phyloP scores from a whole-genome alignment of 208 protist species.

The Crithidia fasciculata region DNA sequence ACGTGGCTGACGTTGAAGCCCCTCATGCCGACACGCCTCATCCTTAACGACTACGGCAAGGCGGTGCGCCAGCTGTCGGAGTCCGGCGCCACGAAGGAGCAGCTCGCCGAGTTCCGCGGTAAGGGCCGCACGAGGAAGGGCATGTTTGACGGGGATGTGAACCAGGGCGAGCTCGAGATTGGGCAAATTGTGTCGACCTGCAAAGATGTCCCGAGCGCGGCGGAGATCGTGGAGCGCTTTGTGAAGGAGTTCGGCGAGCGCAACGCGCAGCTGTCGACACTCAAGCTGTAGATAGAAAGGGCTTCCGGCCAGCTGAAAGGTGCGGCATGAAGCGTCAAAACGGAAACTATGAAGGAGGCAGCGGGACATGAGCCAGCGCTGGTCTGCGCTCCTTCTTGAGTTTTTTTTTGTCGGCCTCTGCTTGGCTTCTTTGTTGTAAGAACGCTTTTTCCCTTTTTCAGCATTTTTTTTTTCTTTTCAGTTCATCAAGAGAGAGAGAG shows the following conservation, averaged over 20 bases:
- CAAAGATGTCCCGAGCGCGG: constrained; percentile 46
- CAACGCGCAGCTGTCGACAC: constrained; percentile 21
- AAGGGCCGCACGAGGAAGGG: constrained; percentile 50
- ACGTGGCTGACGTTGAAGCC: constrained; percentile 77
- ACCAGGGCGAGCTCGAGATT: constrained; percentile 68
- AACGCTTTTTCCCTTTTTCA: neutral
- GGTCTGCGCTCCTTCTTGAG: too few relatives aligned
- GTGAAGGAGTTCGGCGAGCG: constrained; percentile 59
- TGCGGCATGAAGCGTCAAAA: too few relatives aligned
- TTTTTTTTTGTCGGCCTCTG: neutral
- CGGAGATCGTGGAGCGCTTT: constrained; percentile 52
- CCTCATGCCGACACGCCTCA: constrained; percentile 59
- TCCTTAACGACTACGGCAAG: constrained; percentile 68
- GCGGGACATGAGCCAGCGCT: too few relatives aligned
- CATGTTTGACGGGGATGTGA: constrained; percentile 66
- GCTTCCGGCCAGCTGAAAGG: too few relatives aligned
- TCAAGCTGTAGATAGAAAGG: constrained; percentile 28
- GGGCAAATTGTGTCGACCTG: constrained; percentile 59
- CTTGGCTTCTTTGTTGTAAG: neutral
- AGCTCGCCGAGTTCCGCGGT: constrained; percentile 48
- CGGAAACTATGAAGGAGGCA: too few relatives aligned
- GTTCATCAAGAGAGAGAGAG: neutral
- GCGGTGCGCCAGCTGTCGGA: constrained; percentile 43
- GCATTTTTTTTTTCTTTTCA: constrained; percentile 11
- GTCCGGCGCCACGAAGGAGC: constrained; percentile 46